Evolutionary conservation across 2,329 filamentous ascomycete species (phyloP), one percentile per base, ranked within the genome.

Genomic region (Trichoderma koningiopsis): DNA sequence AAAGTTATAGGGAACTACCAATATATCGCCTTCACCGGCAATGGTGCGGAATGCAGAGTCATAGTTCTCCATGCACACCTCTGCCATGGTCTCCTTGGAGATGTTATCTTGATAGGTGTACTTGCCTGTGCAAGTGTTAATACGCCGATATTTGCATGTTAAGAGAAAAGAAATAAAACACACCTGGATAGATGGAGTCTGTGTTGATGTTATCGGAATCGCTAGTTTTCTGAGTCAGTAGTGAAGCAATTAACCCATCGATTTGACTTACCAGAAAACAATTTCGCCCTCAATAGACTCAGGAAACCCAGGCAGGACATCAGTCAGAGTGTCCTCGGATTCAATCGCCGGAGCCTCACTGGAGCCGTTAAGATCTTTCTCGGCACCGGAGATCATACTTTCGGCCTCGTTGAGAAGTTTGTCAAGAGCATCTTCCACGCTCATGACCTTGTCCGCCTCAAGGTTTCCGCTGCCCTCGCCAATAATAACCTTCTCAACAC

Each of bases 41-140:
- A 90, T 83, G 0, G 81, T 79, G 11, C 84, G 79, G 77, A 97
- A 97, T 0, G 83, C 78, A 0, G 86, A 81, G 77, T 98, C 95
- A 81, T 97, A 98, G 84, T 98, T 98, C 78, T 91, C 87, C 94
- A 98, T 97, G 80, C 92, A 94, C 0, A 94, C 94, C 73, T 92
- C 84, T 0, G 93, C 93, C 95, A 98, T 97, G 68, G 88, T 88
- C 71, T 93, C 91, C 0, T 81, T 83, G 0, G 91, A 82, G 0
- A 98, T 85, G 75, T 92, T 87, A 76, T 98, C 94, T 77, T 96
- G 93, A 80, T 98, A 98, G 0, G 94, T 97, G 79, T 93, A 94
- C 77, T 94, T 94, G 5, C 92, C 47, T 49, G 19, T 22, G 2
- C n/a, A 19, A 22, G 6, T 4, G 10, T 47, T 47, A 47, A 22